Evolutionary conservation across 2,329 filamentous ascomycete species (phyloP).

Genomic region (Dothistroma septosporum): DNA sequence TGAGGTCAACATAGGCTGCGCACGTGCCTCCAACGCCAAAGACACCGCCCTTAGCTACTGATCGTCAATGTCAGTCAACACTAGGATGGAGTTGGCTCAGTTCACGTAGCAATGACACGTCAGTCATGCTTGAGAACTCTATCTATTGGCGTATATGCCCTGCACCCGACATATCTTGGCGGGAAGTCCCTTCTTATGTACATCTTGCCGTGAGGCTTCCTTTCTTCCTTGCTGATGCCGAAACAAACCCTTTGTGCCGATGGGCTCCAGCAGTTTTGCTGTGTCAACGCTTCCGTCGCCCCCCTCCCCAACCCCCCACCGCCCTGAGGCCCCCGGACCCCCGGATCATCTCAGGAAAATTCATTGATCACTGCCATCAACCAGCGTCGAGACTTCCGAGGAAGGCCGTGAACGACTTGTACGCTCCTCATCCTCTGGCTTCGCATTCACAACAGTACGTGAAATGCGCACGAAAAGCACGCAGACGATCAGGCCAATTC

Average conservation of each 20-base stretch:
- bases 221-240: neutral
- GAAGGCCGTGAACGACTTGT: neutral
- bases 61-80: neutral
- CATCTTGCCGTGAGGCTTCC: slow-evolving; percentile 16
- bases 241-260: slow-evolving; percentile 1
- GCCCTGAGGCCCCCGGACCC: no score
- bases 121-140: neutral
- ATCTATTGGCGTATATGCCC: neutral
- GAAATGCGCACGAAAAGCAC: slow-evolving; percentile 31
- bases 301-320: no score
- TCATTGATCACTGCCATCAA: slow-evolving; percentile 4
- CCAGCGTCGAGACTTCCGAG: slow-evolving; percentile 13
- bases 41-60: neutral
- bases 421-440: slow-evolving; percentile 23
- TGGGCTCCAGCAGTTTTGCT: no score
- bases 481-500: slow-evolving; percentile 27
- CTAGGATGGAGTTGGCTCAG: neutral
- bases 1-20: slow-evolving; percentile 8
- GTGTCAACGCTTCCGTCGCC: no score
- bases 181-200: slow-evolving; percentile 1
- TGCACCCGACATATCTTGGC: neutral
- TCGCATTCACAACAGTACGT: slow-evolving; percentile 17
- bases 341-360: neutral
- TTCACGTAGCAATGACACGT: neutral
- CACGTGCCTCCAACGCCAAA: slow-evolving; percentile 1